Conservation (phyloP, 352 stramenopile species). For the Pythium apleroticum region DNA sequence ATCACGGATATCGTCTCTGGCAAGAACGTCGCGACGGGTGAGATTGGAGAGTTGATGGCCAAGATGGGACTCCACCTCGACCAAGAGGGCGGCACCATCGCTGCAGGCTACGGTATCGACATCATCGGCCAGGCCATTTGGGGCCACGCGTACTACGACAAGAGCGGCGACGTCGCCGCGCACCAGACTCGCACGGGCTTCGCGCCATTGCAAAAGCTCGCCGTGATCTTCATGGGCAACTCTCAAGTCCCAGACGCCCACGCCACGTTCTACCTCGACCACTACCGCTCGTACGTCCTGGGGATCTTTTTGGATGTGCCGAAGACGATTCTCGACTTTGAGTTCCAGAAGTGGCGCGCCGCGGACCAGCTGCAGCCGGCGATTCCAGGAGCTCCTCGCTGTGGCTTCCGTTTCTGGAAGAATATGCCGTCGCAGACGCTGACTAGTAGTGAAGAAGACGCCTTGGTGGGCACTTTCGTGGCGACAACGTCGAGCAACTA, state of each 20-base stretch:
- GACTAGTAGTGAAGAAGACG: constrained; percentile 21
- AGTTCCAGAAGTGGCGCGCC: constrained; percentile 37
- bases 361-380: constrained; percentile 35
- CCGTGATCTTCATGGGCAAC: constrained; percentile 63
- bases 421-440: constrained; percentile 34
- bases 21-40: constrained; percentile 37
- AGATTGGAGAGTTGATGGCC: constrained; percentile 38
- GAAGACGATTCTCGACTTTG: constrained; percentile 46
- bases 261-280: constrained; percentile 46
- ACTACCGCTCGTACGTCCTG: constrained; percentile 65
- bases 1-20: constrained; percentile 62
- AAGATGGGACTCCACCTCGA: constrained; percentile 49
- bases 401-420: constrained; percentile 47
- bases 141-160: constrained; percentile 69
- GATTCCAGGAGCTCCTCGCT: constrained; percentile 36
- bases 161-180: constrained; percentile 53
- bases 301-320: constrained; percentile 68
- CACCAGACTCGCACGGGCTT: constrained; percentile 65
- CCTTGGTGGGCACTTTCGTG: constrained; percentile 48
- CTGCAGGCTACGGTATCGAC: constrained; percentile 68
- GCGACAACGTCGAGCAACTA: constrained; percentile 37
- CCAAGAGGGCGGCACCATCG: constrained; percentile 46
- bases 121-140: constrained; percentile 51
- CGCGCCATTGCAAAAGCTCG: constrained; percentile 41
- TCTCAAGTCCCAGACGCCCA: constrained; percentile 41